A percentile compares a stretch with the other conserved stretches of the same genome.
These are phyloP conservation scores for Tetrapyrgos nigripes DNA, from an alignment of 1,284 basidiomycete species.

Conservation along the genomic window DNA sequence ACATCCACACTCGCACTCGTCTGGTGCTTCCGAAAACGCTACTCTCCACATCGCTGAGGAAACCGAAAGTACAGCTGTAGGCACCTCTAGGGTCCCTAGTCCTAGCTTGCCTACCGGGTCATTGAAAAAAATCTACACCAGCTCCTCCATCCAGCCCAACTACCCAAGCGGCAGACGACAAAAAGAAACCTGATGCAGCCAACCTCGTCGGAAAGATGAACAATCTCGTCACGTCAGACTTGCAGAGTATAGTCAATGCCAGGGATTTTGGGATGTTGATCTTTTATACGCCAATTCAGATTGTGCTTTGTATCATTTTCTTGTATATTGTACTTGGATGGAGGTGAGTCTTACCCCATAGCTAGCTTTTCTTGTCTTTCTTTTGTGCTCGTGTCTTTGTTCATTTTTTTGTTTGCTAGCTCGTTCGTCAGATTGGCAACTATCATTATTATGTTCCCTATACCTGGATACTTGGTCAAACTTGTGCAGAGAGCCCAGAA, in stretches of 20 bases:
- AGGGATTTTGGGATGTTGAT: not conserved
- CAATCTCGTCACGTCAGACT: slow-evolving; percentile 12
- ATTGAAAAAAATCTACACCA: not conserved
- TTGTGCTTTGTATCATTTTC: slow-evolving; percentile 39
- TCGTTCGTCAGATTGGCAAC: slow-evolving; percentile 58
- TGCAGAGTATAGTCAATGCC: not conserved
- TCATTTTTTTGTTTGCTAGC: slow-evolving; percentile 28
- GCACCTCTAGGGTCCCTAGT: too few relatives aligned
- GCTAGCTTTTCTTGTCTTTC: not conserved
- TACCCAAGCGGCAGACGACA: too few relatives aligned
- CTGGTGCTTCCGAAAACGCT: too few relatives aligned
- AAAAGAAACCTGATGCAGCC: not conserved
- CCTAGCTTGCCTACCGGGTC: too few relatives aligned
- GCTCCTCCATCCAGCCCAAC: too few relatives aligned
- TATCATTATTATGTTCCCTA: slow-evolving; percentile 57
- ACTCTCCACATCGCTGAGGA: too few relatives aligned
- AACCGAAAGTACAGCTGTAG: too few relatives aligned
- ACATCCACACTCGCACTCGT: too few relatives aligned
- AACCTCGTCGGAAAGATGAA: slow-evolving; percentile 6
- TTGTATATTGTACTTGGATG: slow-evolving; percentile 55
- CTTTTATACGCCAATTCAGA: slow-evolving; percentile 2
- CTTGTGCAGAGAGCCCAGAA: slow-evolving; percentile 25
- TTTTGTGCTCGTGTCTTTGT: not conserved
- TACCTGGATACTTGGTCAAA: slow-evolving; percentile 45
- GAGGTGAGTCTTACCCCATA: slow-evolving; percentile 29